phyloP scores from a whole-genome alignment of 139 green algal genomes.

The Micractinium sp. region DNA sequence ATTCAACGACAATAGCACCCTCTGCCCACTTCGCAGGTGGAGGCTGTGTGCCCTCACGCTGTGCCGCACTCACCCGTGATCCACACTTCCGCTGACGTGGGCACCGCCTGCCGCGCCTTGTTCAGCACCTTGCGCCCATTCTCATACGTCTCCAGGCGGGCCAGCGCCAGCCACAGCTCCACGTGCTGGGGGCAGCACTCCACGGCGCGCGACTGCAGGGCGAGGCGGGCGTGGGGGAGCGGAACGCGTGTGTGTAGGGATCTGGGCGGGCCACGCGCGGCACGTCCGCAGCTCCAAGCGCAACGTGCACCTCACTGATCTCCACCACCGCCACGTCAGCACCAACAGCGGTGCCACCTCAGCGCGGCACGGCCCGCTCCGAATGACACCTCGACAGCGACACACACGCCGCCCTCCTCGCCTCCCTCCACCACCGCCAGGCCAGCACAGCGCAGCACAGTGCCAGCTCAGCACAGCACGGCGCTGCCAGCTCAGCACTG shows the following conservation, averaged over 20 bases:
- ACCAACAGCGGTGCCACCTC: too few relatives aligned
- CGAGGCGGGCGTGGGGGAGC: background rate
- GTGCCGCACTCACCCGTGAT: slow-evolving; percentile 1
- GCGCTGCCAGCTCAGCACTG: background rate
- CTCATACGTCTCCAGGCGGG: slow-evolving; percentile 92
- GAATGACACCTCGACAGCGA: too few relatives aligned
- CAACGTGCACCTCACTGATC: too few relatives aligned
- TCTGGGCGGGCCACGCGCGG: too few relatives aligned
- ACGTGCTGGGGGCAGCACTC: slow-evolving; percentile 97
- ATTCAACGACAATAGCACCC: background rate
- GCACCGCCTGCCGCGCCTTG: slow-evolving; percentile 90
- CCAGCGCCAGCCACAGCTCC: slow-evolving; percentile 98
- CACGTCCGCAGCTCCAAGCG: too few relatives aligned
- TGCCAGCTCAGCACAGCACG: background rate
- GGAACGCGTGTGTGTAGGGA: background rate
- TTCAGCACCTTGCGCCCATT: slow-evolving; percentile 97
- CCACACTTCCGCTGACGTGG: slow-evolving; percentile 71
- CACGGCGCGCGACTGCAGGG: slow-evolving; percentile 87
- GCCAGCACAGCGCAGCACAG: background rate
- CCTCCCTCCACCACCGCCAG: too few relatives aligned
- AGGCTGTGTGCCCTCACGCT: background rate
- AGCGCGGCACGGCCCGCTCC: too few relatives aligned
- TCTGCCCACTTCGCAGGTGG: too few relatives aligned
- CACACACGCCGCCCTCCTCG: too few relatives aligned
- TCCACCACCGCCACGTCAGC: too few relatives aligned